Evolutionary conservation across 441 rosid genomes (phyloP).

Genomic region (Biscutella auriculata): DNA sequence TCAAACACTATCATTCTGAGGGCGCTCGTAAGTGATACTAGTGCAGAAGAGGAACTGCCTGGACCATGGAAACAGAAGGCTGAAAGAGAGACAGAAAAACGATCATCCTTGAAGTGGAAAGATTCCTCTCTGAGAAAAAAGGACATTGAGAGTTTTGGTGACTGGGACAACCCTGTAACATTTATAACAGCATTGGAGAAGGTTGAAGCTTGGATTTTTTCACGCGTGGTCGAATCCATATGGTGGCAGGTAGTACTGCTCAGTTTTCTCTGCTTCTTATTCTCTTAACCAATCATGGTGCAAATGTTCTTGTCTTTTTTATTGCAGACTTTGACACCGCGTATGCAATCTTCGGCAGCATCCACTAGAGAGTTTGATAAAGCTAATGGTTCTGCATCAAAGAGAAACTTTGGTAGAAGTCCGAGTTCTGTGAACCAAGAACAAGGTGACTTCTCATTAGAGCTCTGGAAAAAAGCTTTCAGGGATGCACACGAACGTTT

Average conservation of each 20-base stretch:
- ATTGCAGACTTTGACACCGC: constrained; percentile 80
- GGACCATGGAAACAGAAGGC: constrained; percentile 22
- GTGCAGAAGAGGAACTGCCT: constrained; percentile 26
- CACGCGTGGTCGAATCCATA: constrained; percentile 79
- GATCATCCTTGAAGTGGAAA: constrained; percentile 52
- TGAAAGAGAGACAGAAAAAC: constrained; percentile 26
- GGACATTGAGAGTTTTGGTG: constrained; percentile 26
- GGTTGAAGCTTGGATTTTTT: constrained; percentile 92
- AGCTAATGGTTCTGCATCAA: constrained; percentile 30
- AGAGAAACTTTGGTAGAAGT: constrained; percentile 33
- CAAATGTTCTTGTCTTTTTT: constrained; percentile 2
- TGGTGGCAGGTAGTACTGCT: constrained; percentile 86
- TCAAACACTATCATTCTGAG: constrained; percentile 74
- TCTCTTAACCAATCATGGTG: background rate
- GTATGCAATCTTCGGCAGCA: constrained; percentile 63
- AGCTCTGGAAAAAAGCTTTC: constrained; percentile 89
- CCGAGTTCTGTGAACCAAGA: constrained; percentile 40
- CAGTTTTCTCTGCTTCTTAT: background rate
- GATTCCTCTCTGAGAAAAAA: constrained; percentile 34
- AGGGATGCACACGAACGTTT: constrained; percentile 88
- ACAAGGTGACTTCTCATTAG: constrained; percentile 64
- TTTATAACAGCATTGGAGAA: constrained; percentile 62
- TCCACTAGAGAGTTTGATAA: constrained; percentile 29
- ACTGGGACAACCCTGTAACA: constrained; percentile 49
- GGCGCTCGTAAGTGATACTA: constrained; percentile 47